phyloP scores from a whole-genome alignment of 2,329 filamentous ascomycete genomes.

The Trichoderma sp. region DNA sequence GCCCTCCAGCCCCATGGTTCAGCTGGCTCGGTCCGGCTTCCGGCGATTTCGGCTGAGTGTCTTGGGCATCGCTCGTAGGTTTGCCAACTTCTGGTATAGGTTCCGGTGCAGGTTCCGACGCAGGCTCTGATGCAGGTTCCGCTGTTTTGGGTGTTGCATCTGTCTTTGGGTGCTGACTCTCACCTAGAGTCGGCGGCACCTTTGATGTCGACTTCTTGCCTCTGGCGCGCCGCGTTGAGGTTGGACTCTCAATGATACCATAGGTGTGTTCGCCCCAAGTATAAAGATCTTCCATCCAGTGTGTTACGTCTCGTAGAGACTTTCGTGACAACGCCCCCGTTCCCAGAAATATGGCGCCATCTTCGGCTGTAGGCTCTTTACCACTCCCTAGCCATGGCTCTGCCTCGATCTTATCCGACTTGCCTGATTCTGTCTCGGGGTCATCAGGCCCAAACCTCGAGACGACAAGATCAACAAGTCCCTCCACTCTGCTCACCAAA shows the following conservation, averaged over 20 bases:
- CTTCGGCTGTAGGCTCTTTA: constrained; percentile 63
- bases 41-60: background rate
- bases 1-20: constrained; percentile 14
- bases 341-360: constrained; percentile 85
- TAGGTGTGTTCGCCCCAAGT: constrained; percentile 81
- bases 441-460: constrained; percentile 70
- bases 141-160: background rate
- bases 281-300: constrained; percentile 89
- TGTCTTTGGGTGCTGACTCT: constrained; percentile 2
- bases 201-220: constrained; percentile 31
- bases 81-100: background rate
- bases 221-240: constrained; percentile 56
- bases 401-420: constrained; percentile 22
- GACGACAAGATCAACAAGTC: constrained; percentile 82
- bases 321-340: constrained; percentile 67
- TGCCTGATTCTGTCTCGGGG: constrained; percentile 27
- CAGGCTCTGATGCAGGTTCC: background rate
- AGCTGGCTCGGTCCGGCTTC: background rate
- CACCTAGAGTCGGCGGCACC: constrained; percentile 10
- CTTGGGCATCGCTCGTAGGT: background rate
- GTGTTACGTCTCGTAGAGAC: constrained; percentile 69
- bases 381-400: constrained; percentile 71
- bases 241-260: constrained; percentile 76
- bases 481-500: constrained; percentile 74
- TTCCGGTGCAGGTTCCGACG: background rate